Base-by-base conservation (phyloP, 805 yeast species). In the Candida stauntonica region DNA sequence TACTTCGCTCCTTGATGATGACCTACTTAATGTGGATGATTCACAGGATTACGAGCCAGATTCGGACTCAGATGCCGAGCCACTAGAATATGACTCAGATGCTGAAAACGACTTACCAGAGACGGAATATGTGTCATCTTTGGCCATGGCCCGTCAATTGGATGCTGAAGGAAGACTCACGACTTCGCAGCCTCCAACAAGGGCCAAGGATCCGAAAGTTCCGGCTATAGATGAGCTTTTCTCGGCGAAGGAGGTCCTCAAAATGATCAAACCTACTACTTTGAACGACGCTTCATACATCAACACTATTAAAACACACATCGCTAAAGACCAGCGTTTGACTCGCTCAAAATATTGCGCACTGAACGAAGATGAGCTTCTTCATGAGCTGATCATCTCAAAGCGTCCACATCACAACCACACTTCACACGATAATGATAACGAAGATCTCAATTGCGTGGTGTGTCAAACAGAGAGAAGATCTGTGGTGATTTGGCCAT, bases 401-500 rank as follows among this genome's bases (percentile, higher is more conserved):
- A 46, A 48, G 14, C 44, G 73, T 54, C 44, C 45, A 26, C 28
- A 32, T 17, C 30, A 28, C 5, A 23, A 17, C 7, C 24, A 38
- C 11, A 20, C 40, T 31, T 7, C 11, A 6, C 9, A 28, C 5
- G 6, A n/a, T 12, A 14, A 28, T 15, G 30, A 28, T 28, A 6
- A n/a, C 17, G 30, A 28, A 7, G 57, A 66, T 17, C 47, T 75
- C 5, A 65, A 67, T 5, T 88, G 97, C 61, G 95, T 86, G 6
- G 81, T 89, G 3, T 89, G 97, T 57, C 91, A 83, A 49, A 68
- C 72, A 5, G 77, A 81, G 41, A 73, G 78, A 5, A 69, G 96
- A 47, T 84, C 81, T 41, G 75, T 89, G 29, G 79, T 89, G 7
- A 66, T 91, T 3, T 89, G 97, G 97, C 97, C 97, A 0, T 89